phyloP scores from a whole-genome alignment of 371 early-diverging fungal genomes.

The Lichtheimia hyalospora region DNA sequence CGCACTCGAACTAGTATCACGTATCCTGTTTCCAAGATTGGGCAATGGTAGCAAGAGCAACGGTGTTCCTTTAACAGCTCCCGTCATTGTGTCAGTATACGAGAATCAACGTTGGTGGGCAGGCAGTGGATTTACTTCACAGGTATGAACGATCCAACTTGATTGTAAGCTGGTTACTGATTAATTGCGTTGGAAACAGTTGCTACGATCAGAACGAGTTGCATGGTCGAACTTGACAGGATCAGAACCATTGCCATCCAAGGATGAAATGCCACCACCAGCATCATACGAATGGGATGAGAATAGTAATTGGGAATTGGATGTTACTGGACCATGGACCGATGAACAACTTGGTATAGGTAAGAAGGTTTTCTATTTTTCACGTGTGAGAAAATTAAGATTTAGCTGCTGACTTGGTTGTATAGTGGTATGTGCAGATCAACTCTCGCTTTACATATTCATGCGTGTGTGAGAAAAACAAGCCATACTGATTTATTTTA shows the following conservation, averaged over 20 bases:
- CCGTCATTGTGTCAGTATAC: conserved; percentile 19
- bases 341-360: conserved; percentile 27
- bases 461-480: not conserved
- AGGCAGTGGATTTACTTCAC: conserved; percentile 17
- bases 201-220: conserved; percentile 23
- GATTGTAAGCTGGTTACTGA: not conserved
- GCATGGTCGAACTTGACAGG: conserved; percentile 33
- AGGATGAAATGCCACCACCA: conserved; percentile 21
- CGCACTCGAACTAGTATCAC: not conserved
- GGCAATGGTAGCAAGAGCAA: no score
- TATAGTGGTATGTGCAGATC: conserved; percentile 17
- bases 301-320: conserved; percentile 22
- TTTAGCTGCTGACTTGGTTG: conserved; percentile 3
- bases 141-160: conserved; percentile 10
- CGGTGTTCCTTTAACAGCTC: not conserved
- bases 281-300: conserved; percentile 18
- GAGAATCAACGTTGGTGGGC: conserved; percentile 34
- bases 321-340: conserved; percentile 29
- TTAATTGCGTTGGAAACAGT: conserved; percentile 5
- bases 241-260: conserved; percentile 17
- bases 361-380: conserved; percentile 12
- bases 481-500: not conserved
- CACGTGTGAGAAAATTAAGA: not conserved
- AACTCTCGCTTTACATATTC: not conserved
- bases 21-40: not conserved